These are phyloP conservation scores for Chondrus crispus DNA, from an alignment of 23 red algal species.

Conservation along the genomic window DNA sequence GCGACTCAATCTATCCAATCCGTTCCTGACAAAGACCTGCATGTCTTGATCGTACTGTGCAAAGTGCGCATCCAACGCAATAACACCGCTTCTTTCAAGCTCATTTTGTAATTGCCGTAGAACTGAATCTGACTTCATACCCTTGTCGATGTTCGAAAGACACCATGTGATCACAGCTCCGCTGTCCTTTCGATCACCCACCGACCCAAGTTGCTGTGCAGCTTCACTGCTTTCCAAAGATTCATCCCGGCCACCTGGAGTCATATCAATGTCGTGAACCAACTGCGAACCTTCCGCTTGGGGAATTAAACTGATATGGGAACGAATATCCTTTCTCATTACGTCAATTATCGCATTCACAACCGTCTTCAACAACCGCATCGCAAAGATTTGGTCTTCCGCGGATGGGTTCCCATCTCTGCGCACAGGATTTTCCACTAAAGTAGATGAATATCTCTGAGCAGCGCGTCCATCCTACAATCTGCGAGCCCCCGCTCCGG, in stretches of 20 bases:
- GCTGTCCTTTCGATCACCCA: background rate
- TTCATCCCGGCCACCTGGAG: background rate
- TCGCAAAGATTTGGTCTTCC: conserved; percentile 67
- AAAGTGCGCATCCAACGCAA: conserved; percentile 25
- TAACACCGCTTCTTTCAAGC: background rate
- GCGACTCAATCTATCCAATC: background rate
- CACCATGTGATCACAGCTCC: no score
- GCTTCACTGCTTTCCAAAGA: background rate
- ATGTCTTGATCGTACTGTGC: conserved; percentile 13
- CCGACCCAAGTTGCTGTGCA: background rate
- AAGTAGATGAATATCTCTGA: conserved; percentile 64
- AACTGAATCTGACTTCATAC: conserved; percentile 4
- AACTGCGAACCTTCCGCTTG: conserved; percentile 52
- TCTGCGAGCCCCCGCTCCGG: conserved; percentile 48
- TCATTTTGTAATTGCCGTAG: conserved; percentile 25
- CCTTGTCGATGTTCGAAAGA: conserved; percentile 25
- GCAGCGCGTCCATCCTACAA: conserved; percentile 40
- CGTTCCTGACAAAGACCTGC: background rate
- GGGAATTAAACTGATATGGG: conserved; percentile 40
- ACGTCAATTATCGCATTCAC: conserved; percentile 56
- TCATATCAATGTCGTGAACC: conserved; percentile 61
- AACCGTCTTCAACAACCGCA: conserved; percentile 63
- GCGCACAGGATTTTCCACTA: conserved; percentile 46
- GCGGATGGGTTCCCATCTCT: conserved; percentile 27
- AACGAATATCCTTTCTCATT: conserved; percentile 34